Conservation (phyloP, 805 yeast genomes). For the Kodamaea restingae region DNA sequence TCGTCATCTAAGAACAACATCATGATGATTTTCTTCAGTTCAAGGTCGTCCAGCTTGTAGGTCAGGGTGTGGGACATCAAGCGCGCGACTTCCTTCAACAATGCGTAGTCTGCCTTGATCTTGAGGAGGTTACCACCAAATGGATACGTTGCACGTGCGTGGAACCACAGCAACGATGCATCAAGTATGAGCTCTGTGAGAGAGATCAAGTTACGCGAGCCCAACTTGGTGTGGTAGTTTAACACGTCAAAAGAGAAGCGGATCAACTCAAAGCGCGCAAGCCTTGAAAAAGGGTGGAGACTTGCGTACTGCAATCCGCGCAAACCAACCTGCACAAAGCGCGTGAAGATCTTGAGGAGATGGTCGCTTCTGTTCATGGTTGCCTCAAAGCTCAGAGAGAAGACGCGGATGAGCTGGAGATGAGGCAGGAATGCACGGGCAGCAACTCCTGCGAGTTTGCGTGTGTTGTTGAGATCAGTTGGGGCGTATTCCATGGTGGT, state of each 20-base stretch:
- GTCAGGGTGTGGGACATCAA: conserved; percentile 21
- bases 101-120: conserved; percentile 61
- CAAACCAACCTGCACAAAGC: conserved; percentile 56
- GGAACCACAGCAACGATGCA: conserved; percentile 79
- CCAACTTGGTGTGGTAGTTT: conserved; percentile 48
- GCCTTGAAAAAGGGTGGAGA: conserved; percentile 76
- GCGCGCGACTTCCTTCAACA: conserved; percentile 51
- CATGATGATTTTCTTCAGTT: conserved; percentile 50
- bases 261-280: conserved; percentile 69
- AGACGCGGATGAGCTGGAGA: conserved; percentile 57
- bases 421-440: conserved; percentile 62
- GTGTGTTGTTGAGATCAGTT: conserved; percentile 58
- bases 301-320: conserved; percentile 54
- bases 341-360: conserved; percentile 62
- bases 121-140: conserved; percentile 78
- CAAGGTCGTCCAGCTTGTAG: conserved; percentile 26
- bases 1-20: conserved; percentile 72
- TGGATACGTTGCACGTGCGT: conserved; percentile 60
- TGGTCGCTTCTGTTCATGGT: conserved; percentile 68
- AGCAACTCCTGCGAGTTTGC: conserved; percentile 48
- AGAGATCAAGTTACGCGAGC: conserved; percentile 40
- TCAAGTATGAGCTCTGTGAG: conserved; percentile 54
- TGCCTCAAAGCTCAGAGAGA: conserved; percentile 77
- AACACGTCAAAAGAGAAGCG: conserved; percentile 64
- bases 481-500: conserved; percentile 87